Evolutionary conservation across 768 basidiomycete species (phyloP).

Genomic region (Russula sp.): DNA sequence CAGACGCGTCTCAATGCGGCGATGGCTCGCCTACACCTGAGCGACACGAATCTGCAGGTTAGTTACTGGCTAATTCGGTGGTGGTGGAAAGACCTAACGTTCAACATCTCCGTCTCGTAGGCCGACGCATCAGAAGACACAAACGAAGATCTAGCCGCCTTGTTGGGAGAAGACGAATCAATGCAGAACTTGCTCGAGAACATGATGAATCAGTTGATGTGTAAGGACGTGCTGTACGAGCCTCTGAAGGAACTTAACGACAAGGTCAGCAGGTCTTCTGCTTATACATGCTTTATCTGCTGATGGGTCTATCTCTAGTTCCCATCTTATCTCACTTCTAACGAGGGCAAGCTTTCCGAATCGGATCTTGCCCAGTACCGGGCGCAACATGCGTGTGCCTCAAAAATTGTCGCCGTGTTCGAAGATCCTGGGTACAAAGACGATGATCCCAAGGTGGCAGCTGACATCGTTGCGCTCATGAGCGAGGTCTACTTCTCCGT

Average conservation of each 20-base stretch:
- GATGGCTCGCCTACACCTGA: constrained; percentile 67
- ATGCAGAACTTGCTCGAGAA: constrained; percentile 65
- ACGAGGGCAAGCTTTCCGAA: constrained; percentile 45
- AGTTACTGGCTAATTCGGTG: neutral
- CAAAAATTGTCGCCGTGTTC: constrained; percentile 57
- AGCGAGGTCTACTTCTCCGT: constrained; percentile 46
- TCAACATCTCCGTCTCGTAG: constrained; percentile 12
- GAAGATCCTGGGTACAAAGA: constrained; percentile 57
- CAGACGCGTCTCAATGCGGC: constrained; percentile 65
- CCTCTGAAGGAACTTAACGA: constrained; percentile 75
- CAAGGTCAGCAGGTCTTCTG: constrained; percentile 41
- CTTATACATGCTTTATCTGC: neutral
- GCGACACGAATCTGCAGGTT: constrained; percentile 52
- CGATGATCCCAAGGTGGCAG: constrained; percentile 39
- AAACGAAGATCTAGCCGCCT: constrained; percentile 42
- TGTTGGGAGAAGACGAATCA: constrained; percentile 46
- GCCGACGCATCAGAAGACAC: constrained; percentile 29
- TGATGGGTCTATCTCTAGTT: constrained; percentile 42
- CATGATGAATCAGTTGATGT: constrained; percentile 79
- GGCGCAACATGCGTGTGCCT: constrained; percentile 52
- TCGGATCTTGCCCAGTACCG: constrained; percentile 62
- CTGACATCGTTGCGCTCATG: constrained; percentile 63
- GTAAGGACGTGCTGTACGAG: constrained; percentile 79
- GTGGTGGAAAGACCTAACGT: constrained; percentile 4
- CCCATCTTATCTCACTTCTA: constrained; percentile 62